Percentiles rank a stretch among this genome's conserved stretches.
phyloP scores from a whole-genome alignment of 257 asterid species.

The Solanum boliviense region DNA sequence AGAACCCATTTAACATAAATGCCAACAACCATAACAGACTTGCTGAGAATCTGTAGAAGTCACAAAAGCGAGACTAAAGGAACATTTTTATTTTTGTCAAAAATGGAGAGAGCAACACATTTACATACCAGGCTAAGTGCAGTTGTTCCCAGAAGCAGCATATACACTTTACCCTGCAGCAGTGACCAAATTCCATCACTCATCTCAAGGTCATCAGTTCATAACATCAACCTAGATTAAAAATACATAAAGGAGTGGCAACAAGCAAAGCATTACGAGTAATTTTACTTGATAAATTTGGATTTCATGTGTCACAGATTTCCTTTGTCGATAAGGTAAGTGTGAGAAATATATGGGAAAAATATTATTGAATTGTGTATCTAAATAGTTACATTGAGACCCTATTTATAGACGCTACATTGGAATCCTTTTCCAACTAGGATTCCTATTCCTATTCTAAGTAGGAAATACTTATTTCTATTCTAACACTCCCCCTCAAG shows the following conservation, averaged over 20 bases:
- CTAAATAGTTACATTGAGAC: no score
- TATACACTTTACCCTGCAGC: conserved; percentile 59
- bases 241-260: background rate
- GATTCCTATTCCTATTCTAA: no score
- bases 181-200: conserved; percentile 4
- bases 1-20: background rate
- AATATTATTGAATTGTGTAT: no score
- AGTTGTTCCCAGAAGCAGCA: conserved; percentile 81
- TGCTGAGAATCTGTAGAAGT: background rate
- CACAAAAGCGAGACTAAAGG: background rate
- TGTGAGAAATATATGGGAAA: no score
- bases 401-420: no score
- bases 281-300: background rate
- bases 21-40: background rate
- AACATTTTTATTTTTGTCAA: background rate
- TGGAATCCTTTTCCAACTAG: no score
- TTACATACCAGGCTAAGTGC: conserved; percentile 71
- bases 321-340: background rate
- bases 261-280: background rate
- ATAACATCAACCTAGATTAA: background rate
- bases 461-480: no score
- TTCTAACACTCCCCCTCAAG: no score
- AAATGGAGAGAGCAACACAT: background rate
- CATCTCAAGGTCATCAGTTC: background rate
- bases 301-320: background rate